Evolutionary conservation across 139 green algal genomes (phyloP), one percentile per base, ranked within the genome.

Genomic region (Spirogloea muscicola): DNA sequence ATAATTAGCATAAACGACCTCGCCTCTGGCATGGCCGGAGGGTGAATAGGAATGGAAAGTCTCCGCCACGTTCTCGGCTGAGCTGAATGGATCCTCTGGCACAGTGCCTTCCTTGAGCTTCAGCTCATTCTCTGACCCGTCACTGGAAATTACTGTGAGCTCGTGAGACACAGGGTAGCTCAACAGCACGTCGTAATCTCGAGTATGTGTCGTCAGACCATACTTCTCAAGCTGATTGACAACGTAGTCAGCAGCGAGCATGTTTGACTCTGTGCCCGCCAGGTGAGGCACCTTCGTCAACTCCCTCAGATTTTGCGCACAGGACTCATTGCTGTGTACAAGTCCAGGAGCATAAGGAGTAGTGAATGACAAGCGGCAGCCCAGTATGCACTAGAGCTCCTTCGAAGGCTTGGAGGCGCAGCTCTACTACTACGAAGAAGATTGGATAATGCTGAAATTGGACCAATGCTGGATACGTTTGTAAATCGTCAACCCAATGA

Each of bases 1-100:
- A 27, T 81, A 76, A 31, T 81, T 81, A 48, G 57, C 73, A 33
- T 81, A 81, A 2, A 81, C 63, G 2, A 81, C 72, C 31, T 73
- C 49, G 1, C 27, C 72, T 6, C 39, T 73, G 39, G 48, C 59
- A 7, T 34, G 58, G 25, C 70, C 70, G n/a, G 43, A 66, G 13
- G 18, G 40, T 2, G 65, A 74, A 41, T 74, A 74, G 21, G 42
- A 43, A 46, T 65, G 49, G 49, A 74, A 74, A 25, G 52, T 21
- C 18, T 68, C 38, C 2, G 21, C 39, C 25, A 66, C 65, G 21
- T 33, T 27, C 18, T 10, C n/a, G 10, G 39, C 41, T 16, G 38
- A 25, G 44, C 38, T 74, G 49, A 49, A 74, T 10, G 37, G 37
- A 10, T 74, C 65, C n/a, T 46, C 65, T 21, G n/a, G n/a, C 6